These are phyloP conservation scores for Plectosphaerella plurivora DNA, from an alignment of 2,329 filamentous ascomycete species.

Conservation along the genomic window DNA sequence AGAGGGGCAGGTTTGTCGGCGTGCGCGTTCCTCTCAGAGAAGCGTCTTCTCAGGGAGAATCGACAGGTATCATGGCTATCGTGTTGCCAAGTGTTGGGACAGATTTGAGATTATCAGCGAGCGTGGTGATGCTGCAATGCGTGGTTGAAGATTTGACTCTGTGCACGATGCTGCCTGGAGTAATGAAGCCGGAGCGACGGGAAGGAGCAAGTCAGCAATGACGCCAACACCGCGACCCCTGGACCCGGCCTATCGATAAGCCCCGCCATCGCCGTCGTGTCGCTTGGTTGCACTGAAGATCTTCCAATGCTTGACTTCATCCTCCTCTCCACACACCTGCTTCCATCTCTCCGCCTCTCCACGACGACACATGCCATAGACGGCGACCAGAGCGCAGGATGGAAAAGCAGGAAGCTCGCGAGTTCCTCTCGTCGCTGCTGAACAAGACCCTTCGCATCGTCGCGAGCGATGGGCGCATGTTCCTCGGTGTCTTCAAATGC, in stretches of 20 bases:
- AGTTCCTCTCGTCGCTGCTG: conserved; percentile 62
- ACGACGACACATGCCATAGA: background rate
- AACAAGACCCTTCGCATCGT: conserved; percentile 76
- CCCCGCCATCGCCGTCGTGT: background rate
- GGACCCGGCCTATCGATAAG: conserved; percentile 7
- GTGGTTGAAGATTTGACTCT: background rate
- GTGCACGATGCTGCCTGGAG: conserved; percentile 4
- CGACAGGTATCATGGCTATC: conserved; percentile 5
- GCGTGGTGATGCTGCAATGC: background rate
- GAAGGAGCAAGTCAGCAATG: background rate
- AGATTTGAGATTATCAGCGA: background rate
- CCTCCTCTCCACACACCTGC: background rate
- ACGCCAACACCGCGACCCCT: background rate
- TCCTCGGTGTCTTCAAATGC: conserved; percentile 88
- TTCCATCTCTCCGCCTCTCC: background rate
- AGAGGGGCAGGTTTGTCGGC: conserved; percentile 1
- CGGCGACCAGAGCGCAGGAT: conserved; percentile 21
- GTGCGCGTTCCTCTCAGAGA: background rate
- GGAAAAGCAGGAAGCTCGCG: conserved; percentile 47
- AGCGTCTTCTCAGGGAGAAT: conserved; percentile 8
- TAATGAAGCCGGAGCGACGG: background rate
- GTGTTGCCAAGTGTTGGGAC: background rate
- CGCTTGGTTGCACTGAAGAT: background rate
- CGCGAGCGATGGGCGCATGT: conserved; percentile 80
- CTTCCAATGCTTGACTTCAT: background rate